Conservation (phyloP, 805 yeast genomes). For the Wickerhamomyces mucosus region DNA sequence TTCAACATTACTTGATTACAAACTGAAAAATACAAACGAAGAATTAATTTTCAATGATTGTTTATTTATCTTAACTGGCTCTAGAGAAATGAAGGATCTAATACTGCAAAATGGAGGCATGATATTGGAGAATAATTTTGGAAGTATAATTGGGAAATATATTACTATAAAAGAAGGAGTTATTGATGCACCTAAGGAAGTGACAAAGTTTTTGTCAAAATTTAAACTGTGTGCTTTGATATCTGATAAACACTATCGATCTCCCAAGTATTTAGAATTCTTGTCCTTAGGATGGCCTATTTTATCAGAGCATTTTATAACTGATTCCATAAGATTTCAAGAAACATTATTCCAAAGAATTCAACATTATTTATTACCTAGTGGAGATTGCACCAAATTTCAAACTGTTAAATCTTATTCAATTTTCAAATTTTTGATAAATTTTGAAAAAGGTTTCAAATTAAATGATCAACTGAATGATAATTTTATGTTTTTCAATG, state of each 20-base stretch:
- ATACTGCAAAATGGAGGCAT: constrained; percentile 37
- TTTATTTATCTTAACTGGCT: constrained; percentile 31
- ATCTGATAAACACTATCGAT: constrained; percentile 42
- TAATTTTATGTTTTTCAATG: constrained; percentile 19
- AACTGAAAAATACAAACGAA: background rate
- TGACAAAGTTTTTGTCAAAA: constrained; percentile 14
- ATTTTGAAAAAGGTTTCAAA: constrained; percentile 22
- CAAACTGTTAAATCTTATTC: constrained; percentile 38
- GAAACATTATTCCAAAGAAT: constrained; percentile 15
- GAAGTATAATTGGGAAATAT: background rate
- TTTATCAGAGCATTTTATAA: constrained; percentile 46
- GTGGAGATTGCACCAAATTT: constrained; percentile 54
- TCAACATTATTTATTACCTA: constrained; percentile 49
- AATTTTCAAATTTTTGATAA: constrained; percentile 31
- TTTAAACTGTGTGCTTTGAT: constrained; percentile 57
- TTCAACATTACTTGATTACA: background rate
- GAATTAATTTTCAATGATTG: constrained; percentile 24
- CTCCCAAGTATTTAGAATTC: constrained; percentile 68
- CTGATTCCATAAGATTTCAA: constrained; percentile 32
- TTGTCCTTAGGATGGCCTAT: constrained; percentile 85
- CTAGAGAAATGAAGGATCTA: constrained; percentile 22
- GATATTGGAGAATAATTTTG: constrained; percentile 7
- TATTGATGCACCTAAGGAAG: background rate
- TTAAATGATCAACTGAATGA: constrained; percentile 34
- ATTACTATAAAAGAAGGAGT: background rate